Conservation (phyloP, 768 basidiomycete genomes). For the Gloeophyllum trabeum region DNA sequence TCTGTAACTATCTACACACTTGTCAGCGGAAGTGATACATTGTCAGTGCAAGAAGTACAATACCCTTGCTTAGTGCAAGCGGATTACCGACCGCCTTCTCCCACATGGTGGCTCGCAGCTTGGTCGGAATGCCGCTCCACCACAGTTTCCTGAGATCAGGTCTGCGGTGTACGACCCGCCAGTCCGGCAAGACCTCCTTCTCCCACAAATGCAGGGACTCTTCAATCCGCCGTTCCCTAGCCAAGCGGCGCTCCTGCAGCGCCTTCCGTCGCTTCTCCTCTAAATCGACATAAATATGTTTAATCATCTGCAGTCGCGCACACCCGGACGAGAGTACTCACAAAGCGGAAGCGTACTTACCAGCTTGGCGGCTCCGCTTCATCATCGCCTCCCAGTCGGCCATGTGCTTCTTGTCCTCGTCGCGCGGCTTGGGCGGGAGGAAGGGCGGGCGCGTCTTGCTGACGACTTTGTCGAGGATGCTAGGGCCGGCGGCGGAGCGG, state of each 20-base stretch:
- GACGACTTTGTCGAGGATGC: constrained; percentile 64
- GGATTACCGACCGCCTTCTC: constrained; percentile 77
- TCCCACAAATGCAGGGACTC: constrained; percentile 70
- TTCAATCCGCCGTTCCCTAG: constrained; percentile 58
- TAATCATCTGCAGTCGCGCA: background rate
- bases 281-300: constrained; percentile 12
- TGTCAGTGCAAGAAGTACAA: constrained; percentile 3
- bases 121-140: constrained; percentile 85
- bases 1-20: constrained; percentile 51
- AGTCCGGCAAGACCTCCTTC: constrained; percentile 69
- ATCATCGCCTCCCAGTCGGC: constrained; percentile 86
- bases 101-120: constrained; percentile 75
- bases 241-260: constrained; percentile 47
- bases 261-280: constrained; percentile 65
- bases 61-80: constrained; percentile 75
- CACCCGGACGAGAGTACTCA: constrained; percentile 3
- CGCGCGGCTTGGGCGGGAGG: constrained; percentile 70
- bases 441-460: constrained; percentile 78
- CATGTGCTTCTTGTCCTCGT: constrained; percentile 77
- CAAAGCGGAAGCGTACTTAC: constrained; percentile 28
- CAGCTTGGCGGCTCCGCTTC: constrained; percentile 63
- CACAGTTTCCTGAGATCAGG: constrained; percentile 59
- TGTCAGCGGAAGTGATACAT: constrained; percentile 4
- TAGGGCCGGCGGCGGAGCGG: constrained; percentile 49
- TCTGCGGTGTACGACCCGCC: constrained; percentile 63